Evolutionary conservation across 495 filamentous ascomycete genomes (phyloP).

Genomic region (Neurospora cerealis): DNA sequence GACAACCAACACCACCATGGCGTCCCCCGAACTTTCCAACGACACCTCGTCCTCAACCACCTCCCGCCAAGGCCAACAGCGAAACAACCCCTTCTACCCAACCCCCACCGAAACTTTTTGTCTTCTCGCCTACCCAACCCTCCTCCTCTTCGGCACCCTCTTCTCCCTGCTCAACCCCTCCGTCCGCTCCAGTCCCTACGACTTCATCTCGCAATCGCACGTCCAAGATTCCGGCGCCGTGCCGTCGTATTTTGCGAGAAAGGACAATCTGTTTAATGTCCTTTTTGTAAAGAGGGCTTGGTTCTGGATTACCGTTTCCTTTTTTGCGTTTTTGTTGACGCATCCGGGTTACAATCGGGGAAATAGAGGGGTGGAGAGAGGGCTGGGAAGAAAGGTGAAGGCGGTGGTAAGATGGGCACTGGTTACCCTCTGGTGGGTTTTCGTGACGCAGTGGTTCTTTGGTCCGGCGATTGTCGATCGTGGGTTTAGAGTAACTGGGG

Average conservation of each 20-base stretch:
- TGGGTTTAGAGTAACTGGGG: constrained; percentile 70
- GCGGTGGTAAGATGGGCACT: constrained; percentile 57
- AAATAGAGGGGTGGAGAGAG: background rate
- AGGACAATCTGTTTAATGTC: constrained; percentile 81
- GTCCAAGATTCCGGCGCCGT: constrained; percentile 34
- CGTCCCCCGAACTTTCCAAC: background rate
- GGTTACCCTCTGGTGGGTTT: constrained; percentile 64
- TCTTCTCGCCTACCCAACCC: constrained; percentile 61
- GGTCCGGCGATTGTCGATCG: constrained; percentile 84
- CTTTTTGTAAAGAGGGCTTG: constrained; percentile 93
- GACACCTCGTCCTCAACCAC: background rate
- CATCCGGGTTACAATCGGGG: constrained; percentile 37
- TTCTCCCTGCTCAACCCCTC: constrained; percentile 70
- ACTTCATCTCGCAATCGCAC: constrained; percentile 45
- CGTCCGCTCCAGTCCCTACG: constrained; percentile 49
- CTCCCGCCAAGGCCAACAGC: constrained; percentile 1
- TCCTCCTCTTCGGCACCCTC: constrained; percentile 68
- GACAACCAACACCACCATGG: background rate
- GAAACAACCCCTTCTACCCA: constrained; percentile 44
- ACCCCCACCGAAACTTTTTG: constrained; percentile 56
- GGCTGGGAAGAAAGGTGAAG: constrained; percentile 23
- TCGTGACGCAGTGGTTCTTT: constrained; percentile 93
- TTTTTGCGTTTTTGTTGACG: constrained; percentile 50
- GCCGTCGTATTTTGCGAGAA: constrained; percentile 85
- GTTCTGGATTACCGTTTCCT: constrained; percentile 70